Conservation (phyloP, 2,329 filamentous ascomycete species). For the Colletotrichum sp. region DNA sequence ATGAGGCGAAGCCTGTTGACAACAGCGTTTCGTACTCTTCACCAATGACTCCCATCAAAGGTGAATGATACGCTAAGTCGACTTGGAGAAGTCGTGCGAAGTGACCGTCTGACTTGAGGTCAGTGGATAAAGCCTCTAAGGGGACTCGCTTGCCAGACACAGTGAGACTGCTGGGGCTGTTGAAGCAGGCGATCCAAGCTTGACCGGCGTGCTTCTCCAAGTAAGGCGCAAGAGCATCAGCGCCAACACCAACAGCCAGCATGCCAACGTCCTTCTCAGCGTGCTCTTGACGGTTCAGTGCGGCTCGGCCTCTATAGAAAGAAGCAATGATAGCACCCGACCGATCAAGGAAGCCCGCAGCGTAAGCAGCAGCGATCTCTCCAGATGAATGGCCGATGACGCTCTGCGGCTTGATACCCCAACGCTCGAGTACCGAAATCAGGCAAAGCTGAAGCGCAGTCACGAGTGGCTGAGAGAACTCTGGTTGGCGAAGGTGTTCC, state of each 20-base stretch:
- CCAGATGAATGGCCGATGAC: conserved; percentile 24
- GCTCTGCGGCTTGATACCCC: not conserved
- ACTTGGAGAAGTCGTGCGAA: conserved; percentile 28
- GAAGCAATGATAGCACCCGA: not conserved
- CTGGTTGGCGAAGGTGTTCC: conserved; percentile 17
- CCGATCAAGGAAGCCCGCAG: conserved; percentile 15
- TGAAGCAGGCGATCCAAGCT: conserved; percentile 4
- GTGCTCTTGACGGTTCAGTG: not conserved
- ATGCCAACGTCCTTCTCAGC: not conserved
- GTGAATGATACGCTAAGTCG: conserved; percentile 22
- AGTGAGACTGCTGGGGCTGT: conserved; percentile 17
- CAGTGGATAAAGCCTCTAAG: conserved; percentile 19
- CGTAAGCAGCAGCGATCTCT: conserved; percentile 24
- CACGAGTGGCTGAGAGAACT: conserved; percentile 43
- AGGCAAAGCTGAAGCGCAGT: conserved; percentile 41
- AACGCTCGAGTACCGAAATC: conserved; percentile 27
- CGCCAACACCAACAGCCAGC: not conserved
- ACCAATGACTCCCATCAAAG: conserved; percentile 1
- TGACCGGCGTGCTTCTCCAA: not conserved
- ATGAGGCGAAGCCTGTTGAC: not conserved
- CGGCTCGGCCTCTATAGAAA: not conserved
- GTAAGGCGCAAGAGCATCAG: not conserved
- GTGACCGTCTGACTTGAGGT: conserved; percentile 24
- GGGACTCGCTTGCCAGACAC: not conserved
- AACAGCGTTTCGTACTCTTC: not conserved